Conservation (phyloP, 371 early-diverging fungal species). For the Apophysomyces ossiformis region DNA sequence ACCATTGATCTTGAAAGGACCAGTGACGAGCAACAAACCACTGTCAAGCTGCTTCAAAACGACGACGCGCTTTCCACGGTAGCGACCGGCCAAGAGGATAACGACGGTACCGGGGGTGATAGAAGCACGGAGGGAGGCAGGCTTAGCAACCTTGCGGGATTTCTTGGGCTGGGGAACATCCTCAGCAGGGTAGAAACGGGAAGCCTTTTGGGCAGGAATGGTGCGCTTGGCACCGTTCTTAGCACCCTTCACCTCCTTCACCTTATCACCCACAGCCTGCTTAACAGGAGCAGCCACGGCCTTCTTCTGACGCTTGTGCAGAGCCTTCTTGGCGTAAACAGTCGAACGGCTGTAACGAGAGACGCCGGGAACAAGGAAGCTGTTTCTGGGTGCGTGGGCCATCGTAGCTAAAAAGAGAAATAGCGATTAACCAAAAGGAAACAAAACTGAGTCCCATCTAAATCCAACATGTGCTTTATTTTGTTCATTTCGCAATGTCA, state of each 20-base stretch:
- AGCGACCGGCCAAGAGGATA: constrained; percentile 95
- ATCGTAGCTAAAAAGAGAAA: constrained; percentile 2
- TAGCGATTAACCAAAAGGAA: no score
- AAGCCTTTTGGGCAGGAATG: constrained; percentile 72
- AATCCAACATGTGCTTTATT: no score
- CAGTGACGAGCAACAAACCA: constrained; percentile 94
- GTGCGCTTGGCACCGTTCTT: constrained; percentile 82
- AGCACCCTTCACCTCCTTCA: constrained; percentile 77
- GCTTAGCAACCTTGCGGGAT: constrained; percentile 77
- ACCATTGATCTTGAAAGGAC: constrained; percentile 97
- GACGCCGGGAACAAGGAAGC: constrained; percentile 83
- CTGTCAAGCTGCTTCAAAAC: constrained; percentile 95
- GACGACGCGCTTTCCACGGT: constrained; percentile 97
- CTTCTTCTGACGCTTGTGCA: constrained; percentile 80
- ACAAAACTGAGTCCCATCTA: no score
- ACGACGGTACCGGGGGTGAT: constrained; percentile 98
- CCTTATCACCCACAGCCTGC: constrained; percentile 63
- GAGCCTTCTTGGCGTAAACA: constrained; percentile 81
- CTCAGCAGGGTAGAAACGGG: constrained; percentile 86
- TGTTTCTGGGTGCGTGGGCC: constrained; percentile 66
- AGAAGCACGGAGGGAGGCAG: constrained; percentile 77
- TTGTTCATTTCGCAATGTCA: no score
- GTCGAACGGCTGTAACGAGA: constrained; percentile 76
- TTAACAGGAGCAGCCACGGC: constrained; percentile 54
- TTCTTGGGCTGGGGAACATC: constrained; percentile 77